Conservation (phyloP, 2,329 filamentous ascomycete species). For the Fusarium aywerte region DNA sequence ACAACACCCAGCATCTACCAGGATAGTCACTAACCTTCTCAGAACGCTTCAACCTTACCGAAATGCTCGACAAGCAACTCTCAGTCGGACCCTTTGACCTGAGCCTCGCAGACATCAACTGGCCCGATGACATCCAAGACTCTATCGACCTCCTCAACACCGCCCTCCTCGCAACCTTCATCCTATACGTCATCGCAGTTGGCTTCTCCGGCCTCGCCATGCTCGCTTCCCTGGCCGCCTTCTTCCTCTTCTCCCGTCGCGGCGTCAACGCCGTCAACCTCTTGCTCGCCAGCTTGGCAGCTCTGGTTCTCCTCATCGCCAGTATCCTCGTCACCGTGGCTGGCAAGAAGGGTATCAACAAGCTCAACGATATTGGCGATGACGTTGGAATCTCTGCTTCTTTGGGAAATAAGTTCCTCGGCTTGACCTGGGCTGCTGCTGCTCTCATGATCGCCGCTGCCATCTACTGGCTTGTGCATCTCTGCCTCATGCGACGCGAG, state of each 20-base stretch:
- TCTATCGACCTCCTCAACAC: conserved; percentile 62
- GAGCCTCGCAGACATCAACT: conserved; percentile 58
- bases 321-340: conserved; percentile 58
- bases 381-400: conserved; percentile 58
- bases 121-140: conserved; percentile 57
- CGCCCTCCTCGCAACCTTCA: conserved; percentile 59
- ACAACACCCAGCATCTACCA: background rate
- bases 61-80: conserved; percentile 59
- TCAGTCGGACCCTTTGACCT: conserved; percentile 57
- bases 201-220: conserved; percentile 58
- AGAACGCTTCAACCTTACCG: conserved; percentile 60
- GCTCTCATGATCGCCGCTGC: conserved; percentile 55
- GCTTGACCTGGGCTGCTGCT: conserved; percentile 60
- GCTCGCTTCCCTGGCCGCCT: conserved; percentile 52
- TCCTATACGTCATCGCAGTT: conserved; percentile 60
- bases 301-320: conserved; percentile 53
- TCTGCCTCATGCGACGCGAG: conserved; percentile 47
- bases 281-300: conserved; percentile 51
- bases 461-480: conserved; percentile 55
- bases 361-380: conserved; percentile 57
- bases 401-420: conserved; percentile 58
- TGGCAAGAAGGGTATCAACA: conserved; percentile 53
- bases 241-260: conserved; percentile 49
- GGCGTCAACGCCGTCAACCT: conserved; percentile 52
- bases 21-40: background rate